Base-by-base conservation (phyloP, 1,284 basidiomycete genomes). In the Pseudozyma hubeiensis region DNA sequence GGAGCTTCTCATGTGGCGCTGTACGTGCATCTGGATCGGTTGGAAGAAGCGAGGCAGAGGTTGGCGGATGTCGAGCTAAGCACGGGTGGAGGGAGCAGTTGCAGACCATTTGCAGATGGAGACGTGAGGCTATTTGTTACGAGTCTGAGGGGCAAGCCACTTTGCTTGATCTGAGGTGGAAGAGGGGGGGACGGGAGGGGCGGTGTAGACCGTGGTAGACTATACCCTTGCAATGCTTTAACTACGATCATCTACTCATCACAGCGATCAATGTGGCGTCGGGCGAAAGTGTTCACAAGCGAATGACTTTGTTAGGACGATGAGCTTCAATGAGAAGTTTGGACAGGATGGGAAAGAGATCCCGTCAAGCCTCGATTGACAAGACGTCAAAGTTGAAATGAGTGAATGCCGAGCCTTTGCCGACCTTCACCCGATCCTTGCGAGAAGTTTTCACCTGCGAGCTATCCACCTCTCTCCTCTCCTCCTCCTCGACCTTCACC, bases 341-440 rank as follows among this genome's bases (percentile, higher is more conserved):
- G 24, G 24, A 24, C 24, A 24, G 24, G 24, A 24, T 24, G 10
- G 35, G 7, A 41, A 5, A 13, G 1, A 16, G 7, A 16, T n/a
- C 11, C 13, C 13, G 31, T 43, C 43, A 73, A 4, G 60, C 70
- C 45, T 74, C 65, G 51, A 74, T 52, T 45, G 61, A 67, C 1
- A 75, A 64, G 7, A 66, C 34, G 29, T 75, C 63, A 34, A 70
- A 75, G 60, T 65, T 61, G 47, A 75, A 75, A 29, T 75, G 72
- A 8, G 63, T 64, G 39, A 69, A 65, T 8, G 53, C 39, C n/a
- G 56, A 31, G n/a, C 46, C 7, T 14, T 45, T 49, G 44, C 35
- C 44, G n/a, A 19, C 31, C 29, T 35, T 30, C 14, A 8, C 2
- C 9, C 43, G 14, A 3, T 24, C 17, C 30, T 46, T 43, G 41